These are phyloP conservation scores for Saccharomycopsis fibuligera DNA, from an alignment of 805 yeast species.

Conservation along the genomic window DNA sequence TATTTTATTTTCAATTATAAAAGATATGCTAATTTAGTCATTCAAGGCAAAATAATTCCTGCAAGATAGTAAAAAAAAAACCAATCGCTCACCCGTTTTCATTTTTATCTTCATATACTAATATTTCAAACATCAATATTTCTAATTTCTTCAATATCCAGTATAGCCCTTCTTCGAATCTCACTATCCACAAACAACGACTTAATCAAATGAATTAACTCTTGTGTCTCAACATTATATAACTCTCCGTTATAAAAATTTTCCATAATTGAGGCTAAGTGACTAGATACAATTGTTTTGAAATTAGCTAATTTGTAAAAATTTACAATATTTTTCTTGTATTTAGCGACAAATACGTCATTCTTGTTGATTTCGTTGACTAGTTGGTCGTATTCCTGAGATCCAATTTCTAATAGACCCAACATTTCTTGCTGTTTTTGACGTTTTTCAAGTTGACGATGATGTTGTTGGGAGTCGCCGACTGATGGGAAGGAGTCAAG, in stretches of 20 bases:
- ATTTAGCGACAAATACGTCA: conserved; percentile 5
- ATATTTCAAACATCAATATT: conserved; percentile 22
- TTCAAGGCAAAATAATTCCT: too few relatives aligned
- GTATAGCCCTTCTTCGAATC: conserved; percentile 33
- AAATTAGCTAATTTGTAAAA: conserved; percentile 17
- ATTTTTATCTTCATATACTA: too few relatives aligned
- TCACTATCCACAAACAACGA: conserved; percentile 36
- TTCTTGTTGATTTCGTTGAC: background rate
- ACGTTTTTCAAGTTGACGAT: too few relatives aligned
- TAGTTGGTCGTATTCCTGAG: background rate
- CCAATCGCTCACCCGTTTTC: too few relatives aligned
- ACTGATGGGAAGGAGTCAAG: too few relatives aligned
- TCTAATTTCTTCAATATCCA: conserved; percentile 37
- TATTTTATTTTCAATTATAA: too few relatives aligned
- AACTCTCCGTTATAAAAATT: conserved; percentile 40
- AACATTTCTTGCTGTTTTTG: background rate
- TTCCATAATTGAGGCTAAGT: conserved; percentile 38
- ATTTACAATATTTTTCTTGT: conserved; percentile 12
- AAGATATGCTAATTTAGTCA: too few relatives aligned
- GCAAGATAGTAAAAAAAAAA: too few relatives aligned
- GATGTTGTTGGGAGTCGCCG: too few relatives aligned
- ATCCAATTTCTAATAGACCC: too few relatives aligned
- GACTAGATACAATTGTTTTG: conserved; percentile 16
- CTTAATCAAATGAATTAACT: conserved; percentile 31
- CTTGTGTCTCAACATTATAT: conserved; percentile 36